Evolutionary conservation across 129 eudicot species (phyloP), one percentile per base, ranked within the genome.

Genomic region (Deinandra increscens): DNA sequence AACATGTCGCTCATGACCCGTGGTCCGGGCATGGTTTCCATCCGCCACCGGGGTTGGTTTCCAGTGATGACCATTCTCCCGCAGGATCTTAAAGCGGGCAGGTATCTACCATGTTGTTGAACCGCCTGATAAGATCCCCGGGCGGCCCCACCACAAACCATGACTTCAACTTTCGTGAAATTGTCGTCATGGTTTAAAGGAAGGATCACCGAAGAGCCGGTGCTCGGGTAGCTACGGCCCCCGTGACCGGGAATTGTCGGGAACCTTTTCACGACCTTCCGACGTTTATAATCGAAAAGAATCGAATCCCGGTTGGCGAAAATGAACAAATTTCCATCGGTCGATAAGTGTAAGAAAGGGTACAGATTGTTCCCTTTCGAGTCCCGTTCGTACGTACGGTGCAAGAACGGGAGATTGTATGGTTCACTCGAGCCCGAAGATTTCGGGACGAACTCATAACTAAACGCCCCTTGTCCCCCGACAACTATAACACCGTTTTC

Each of bases 11-110:
- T 59, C 83, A 89, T 79, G 15, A 89, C 67, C 7, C 96, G 79
- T 7, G 88, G 75, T 1, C 77, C 78, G 0, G 95, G 95, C 97
- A 90, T 90, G 46, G 54, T 72, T 41, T 90, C 95, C 88, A 87
- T 90, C 4, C 14, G 67, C 97, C 97, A 90, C 14, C 64, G 22
- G 73, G 77, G 88, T 7, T 51, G 51, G 59, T 66, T 23, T 1
- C 90, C 96, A 3, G 88, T 89, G 72, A 86, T 84, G 26, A 64
- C 80, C 86, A 89, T 84, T 44, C 96, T 77, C 22, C 96, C 96
- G 12, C 96, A 89, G 0, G 90, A 49, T 4, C 64, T 71, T 61
- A 75, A 68, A 17, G 80, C 96, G n/a, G 55, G 54, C 56, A 84
- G 39, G 79, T 33, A 81, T 51, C 15, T 70, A n/a, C 75, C 78